phyloP scores from a whole-genome alignment of 2,329 filamentous ascomycete species.

The Colletotrichum sp. region DNA sequence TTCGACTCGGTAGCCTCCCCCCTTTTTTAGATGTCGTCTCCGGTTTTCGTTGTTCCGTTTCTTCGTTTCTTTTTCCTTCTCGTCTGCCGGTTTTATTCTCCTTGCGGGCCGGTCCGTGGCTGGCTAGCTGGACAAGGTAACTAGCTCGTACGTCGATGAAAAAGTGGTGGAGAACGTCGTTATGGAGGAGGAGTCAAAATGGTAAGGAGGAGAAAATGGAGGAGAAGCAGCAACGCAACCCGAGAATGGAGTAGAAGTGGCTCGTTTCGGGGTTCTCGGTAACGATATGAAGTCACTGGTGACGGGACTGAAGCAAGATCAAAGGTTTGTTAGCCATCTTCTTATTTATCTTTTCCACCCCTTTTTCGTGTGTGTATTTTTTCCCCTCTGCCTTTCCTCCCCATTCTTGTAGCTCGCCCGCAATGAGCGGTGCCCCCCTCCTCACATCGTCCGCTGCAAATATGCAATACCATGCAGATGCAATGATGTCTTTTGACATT shows the following conservation, averaged over 20 bases:
- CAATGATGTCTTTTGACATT: conserved; percentile 8
- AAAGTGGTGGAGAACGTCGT: conserved; percentile 10
- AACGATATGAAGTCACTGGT: conserved; percentile 18
- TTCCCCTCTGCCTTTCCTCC: background rate
- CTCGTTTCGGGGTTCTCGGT: conserved; percentile 15
- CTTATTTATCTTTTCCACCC: conserved; percentile 15
- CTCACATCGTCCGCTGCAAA: conserved; percentile 1
- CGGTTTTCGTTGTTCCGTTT: background rate
- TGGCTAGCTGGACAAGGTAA: conserved; percentile 3
- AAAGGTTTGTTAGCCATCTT: conserved; percentile 22
- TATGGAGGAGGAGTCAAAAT: conserved; percentile 4
- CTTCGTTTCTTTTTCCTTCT: background rate
- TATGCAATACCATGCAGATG: conserved; percentile 19
- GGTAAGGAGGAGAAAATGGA: background rate
- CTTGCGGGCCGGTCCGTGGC: conserved; percentile 12
- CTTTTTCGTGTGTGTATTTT: background rate
- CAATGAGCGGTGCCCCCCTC: background rate
- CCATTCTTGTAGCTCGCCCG: background rate
- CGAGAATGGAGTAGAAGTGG: conserved; percentile 17
- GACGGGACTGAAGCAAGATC: background rate
- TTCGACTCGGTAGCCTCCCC: background rate
- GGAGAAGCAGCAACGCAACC: background rate
- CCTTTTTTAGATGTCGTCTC: background rate
- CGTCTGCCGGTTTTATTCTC: background rate
- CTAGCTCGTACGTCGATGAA: background rate